A percentile compares a stretch with the other conserved stretches of the same genome.
Conservation (phyloP, 106 monocot species). For the Dendrobium nobile region DNA sequence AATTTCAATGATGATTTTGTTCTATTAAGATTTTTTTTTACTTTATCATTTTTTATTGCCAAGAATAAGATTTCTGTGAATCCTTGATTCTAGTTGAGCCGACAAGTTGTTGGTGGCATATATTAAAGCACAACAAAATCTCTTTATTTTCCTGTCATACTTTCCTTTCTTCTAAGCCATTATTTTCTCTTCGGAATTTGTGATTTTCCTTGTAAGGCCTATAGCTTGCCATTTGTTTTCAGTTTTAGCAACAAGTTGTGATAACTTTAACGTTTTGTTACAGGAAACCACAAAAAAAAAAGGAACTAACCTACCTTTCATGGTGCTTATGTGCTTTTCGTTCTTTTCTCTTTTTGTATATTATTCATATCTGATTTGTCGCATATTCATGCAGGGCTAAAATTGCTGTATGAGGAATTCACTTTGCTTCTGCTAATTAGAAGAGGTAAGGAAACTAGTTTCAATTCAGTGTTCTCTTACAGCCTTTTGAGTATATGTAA, state of each 20-base stretch:
- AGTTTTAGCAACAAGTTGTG: not conserved
- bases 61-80: not conserved
- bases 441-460: not conserved
- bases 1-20: no score
- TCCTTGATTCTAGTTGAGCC: not conserved
- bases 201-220: not conserved
- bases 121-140: not conserved
- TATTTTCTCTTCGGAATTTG: not conserved
- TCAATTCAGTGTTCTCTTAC: not conserved
- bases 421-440: not conserved
- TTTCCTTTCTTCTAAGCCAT: not conserved
- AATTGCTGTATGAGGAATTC: not conserved
- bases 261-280: not conserved
- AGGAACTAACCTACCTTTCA: no score
- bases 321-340: not conserved
- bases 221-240: not conserved
- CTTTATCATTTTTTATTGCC: no score
- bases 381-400: constrained; percentile 1
- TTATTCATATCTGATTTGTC: not conserved
- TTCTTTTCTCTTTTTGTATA: not conserved
- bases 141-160: not conserved
- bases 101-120: not conserved
- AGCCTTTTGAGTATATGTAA: not conserved
- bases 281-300: no score
- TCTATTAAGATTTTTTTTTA: no score